Percentiles rank a stretch among this genome's conserved stretches.
Conservation (phyloP, 441 rosid species). For the Gossypium trilobum region DNA sequence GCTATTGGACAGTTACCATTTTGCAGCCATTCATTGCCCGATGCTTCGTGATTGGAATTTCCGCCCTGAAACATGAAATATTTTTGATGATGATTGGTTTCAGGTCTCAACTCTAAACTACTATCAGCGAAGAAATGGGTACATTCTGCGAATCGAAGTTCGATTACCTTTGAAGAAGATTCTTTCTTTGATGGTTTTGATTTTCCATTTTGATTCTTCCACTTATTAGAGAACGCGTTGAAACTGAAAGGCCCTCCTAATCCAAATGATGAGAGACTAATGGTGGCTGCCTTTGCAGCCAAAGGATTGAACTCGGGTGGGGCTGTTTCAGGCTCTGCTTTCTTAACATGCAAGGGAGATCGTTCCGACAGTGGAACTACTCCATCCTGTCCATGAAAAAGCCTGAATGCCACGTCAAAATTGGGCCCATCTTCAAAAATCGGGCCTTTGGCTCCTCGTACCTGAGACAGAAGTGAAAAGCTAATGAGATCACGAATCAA, state of each 20-base stretch:
- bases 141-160: background rate
- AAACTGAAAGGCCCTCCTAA: conserved; percentile 54
- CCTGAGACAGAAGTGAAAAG: conserved; percentile 28
- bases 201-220: conserved; percentile 41
- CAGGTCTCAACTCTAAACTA: background rate
- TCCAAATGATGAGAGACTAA: conserved; percentile 66
- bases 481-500: background rate
- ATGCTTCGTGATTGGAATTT: conserved; percentile 46
- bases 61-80: conserved; percentile 40
- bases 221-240: conserved; percentile 45
- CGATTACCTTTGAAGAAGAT: conserved; percentile 44
- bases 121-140: background rate
- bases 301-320: conserved; percentile 52
- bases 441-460: conserved; percentile 51
- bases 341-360: conserved; percentile 26
- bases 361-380: conserved; percentile 57
- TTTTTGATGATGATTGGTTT: background rate
- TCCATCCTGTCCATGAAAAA: conserved; percentile 66
- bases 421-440: conserved; percentile 76
- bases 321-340: conserved; percentile 22
- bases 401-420: conserved; percentile 59
- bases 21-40: conserved; percentile 57
- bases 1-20: conserved; percentile 67
- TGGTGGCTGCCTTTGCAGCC: conserved; percentile 63
- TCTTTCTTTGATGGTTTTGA: conserved; percentile 46